Conservation (phyloP, 2,329 filamentous ascomycete genomes). For the Chrysoporthe cubensis region DNA sequence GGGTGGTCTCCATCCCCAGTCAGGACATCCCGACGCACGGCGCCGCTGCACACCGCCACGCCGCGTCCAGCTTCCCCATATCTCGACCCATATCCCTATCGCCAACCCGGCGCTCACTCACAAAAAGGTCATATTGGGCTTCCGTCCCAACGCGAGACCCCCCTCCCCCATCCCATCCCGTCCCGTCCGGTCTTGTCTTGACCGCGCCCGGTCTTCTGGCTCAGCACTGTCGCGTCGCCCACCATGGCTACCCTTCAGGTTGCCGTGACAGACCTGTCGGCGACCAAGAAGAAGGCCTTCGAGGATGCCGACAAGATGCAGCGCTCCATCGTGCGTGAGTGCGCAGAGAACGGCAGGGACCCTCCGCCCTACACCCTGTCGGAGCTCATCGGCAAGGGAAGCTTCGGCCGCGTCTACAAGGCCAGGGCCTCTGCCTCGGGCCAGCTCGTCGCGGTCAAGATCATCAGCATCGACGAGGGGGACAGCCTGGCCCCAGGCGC, state of each 20-base stretch:
- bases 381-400: constrained; percentile 71
- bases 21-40: neutral
- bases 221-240: neutral
- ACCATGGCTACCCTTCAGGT: constrained; percentile 41
- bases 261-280: constrained; percentile 37
- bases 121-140: neutral
- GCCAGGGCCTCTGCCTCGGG: constrained; percentile 45
- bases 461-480: constrained; percentile 80
- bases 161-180: neutral
- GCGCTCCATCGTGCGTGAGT: constrained; percentile 59
- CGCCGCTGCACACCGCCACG: constrained; percentile 2
- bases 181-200: neutral
- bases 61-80: neutral
- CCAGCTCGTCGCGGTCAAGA: constrained; percentile 71
- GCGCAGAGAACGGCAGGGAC: constrained; percentile 57
- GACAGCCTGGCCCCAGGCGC: constrained; percentile 69
- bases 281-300: constrained; percentile 51
- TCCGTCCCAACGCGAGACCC: neutral
- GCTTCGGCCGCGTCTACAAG: constrained; percentile 71
- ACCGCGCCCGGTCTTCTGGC: neutral
- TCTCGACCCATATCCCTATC: neutral
- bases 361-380: constrained; percentile 64
- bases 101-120: neutral
- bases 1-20: neutral
- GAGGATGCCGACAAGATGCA: constrained; percentile 70